Percentiles rank a stretch among this genome's conserved stretches.
These are phyloP conservation scores for Geotrichum bryndzae DNA, from an alignment of 1,139 yeast species.

Conservation along the genomic window DNA sequence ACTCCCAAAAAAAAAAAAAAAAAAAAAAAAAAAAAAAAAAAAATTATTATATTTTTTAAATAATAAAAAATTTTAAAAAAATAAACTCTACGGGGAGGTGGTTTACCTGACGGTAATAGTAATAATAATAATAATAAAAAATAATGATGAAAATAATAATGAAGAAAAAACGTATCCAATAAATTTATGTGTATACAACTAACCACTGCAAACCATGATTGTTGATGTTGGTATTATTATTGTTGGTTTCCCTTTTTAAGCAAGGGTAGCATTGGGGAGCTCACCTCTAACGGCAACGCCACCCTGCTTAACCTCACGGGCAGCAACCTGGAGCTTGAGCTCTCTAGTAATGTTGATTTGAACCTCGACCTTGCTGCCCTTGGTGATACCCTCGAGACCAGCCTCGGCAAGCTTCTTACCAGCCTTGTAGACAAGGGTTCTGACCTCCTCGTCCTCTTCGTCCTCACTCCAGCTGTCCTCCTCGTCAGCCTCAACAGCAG, in stretches of 20 bases:
- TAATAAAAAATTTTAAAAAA: too few species aligned
- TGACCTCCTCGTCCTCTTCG: conserved; percentile 72
- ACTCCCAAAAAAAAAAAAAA: too few species aligned
- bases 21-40: too few species aligned
- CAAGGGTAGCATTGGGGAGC: conserved; percentile 22
- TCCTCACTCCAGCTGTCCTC: conserved; percentile 51
- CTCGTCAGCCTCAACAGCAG: conserved; percentile 45
- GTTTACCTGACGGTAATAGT: too few species aligned
- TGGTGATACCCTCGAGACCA: conserved; percentile 64
- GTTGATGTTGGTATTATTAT: neutral
- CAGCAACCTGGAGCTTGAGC: conserved; percentile 74
- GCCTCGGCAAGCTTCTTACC: conserved; percentile 75
- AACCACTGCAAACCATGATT: too few species aligned
- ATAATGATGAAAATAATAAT: neutral
- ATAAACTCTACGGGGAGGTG: too few species aligned
- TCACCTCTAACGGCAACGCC: conserved; percentile 36
- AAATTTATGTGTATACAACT: too few species aligned
- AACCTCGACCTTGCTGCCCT: conserved; percentile 68
- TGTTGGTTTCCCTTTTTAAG: conserved; percentile 8
- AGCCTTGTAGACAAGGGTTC: conserved; percentile 68
- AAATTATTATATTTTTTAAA: too few species aligned
- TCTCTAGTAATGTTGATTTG: conserved; percentile 79
- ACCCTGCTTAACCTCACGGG: conserved; percentile 74
- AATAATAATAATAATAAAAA: neutral
- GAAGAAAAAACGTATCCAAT: neutral